Percentiles rank a stretch among this genome's conserved stretches.
Conservation (phyloP, 768 basidiomycete genomes). For the Lentinula guzmanii region DNA sequence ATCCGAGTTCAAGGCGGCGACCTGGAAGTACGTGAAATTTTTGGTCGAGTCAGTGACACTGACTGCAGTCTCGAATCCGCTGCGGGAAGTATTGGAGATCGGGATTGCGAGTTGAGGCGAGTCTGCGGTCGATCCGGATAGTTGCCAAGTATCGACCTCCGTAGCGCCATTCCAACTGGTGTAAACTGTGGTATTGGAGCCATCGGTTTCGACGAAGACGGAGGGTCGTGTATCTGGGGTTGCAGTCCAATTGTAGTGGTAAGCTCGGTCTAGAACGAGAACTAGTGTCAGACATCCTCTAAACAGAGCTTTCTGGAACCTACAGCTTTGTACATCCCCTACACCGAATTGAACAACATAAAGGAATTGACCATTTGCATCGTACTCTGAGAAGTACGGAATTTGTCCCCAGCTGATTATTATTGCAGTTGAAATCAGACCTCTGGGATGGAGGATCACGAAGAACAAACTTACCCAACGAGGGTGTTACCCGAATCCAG, state of each 20-base stretch:
- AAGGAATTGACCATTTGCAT: neutral
- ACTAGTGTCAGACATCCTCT: neutral
- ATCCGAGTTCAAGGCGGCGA: neutral
- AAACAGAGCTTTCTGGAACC: neutral
- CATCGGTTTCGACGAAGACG: slow-evolving; percentile 1
- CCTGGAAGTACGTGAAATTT: neutral
- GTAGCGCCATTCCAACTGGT: slow-evolving; percentile 16
- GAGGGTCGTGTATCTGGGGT: slow-evolving; percentile 11
- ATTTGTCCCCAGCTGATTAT: neutral
- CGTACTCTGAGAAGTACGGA: slow-evolving; percentile 4
- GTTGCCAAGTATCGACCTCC: slow-evolving; percentile 9
- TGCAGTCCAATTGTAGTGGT: slow-evolving; percentile 7
- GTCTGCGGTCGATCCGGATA: slow-evolving; percentile 5
- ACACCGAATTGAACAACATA: slow-evolving; percentile 5
- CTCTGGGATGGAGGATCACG: neutral
- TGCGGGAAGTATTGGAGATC: neutral
- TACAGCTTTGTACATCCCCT: slow-evolving; percentile 5
- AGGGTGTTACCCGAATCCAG: neutral
- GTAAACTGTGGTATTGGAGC: slow-evolving; percentile 7
- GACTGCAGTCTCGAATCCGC: slow-evolving; percentile 13
- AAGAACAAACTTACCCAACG: neutral
- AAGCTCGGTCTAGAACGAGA: neutral
- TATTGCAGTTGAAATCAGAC: neutral
- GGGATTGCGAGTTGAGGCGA: neutral
- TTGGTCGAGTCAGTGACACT: slow-evolving; percentile 5